These are phyloP conservation scores for Penicillium riverlandense DNA, from an alignment of 495 filamentous ascomycete species.

Conservation along the genomic window DNA sequence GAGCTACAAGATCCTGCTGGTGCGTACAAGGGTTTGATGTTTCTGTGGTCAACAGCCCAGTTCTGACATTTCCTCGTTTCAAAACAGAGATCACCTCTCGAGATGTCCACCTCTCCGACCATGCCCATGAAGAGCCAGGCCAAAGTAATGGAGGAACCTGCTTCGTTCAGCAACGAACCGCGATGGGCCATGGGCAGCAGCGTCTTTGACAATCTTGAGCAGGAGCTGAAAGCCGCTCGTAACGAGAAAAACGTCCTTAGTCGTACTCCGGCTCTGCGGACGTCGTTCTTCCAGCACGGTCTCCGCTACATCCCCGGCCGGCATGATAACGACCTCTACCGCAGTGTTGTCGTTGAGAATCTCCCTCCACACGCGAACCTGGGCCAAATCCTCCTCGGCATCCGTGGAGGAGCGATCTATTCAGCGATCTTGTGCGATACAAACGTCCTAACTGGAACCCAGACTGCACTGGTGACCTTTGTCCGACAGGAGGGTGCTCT, in stretches of 20 bases:
- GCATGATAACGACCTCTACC: constrained; percentile 13
- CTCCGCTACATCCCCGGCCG: constrained; percentile 22
- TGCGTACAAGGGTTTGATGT: too few species aligned
- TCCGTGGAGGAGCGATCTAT: constrained; percentile 21
- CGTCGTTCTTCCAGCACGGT: constrained; percentile 25
- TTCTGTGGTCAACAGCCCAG: too few species aligned
- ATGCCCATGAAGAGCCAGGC: too few species aligned
- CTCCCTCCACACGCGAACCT: constrained; percentile 15
- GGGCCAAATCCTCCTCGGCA: constrained; percentile 14
- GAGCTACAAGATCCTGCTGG: too few species aligned
- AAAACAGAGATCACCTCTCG: too few species aligned
- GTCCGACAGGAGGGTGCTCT: constrained; percentile 16
- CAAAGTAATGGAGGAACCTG: too few species aligned
- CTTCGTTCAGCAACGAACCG: too few species aligned
- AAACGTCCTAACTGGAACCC: constrained; percentile 15
- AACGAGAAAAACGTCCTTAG: neutral
- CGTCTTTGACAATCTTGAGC: too few species aligned
- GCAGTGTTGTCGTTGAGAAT: constrained; percentile 25
- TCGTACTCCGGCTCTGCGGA: constrained; percentile 1
- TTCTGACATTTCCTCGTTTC: too few species aligned
- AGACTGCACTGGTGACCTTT: constrained; percentile 25
- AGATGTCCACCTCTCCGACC: too few species aligned
- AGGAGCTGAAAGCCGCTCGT: neutral
- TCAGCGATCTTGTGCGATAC: constrained; percentile 23
- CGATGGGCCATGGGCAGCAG: too few species aligned